Percentiles rank a stretch among this genome's conserved stretches.
Conservation (phyloP, 768 basidiomycete species). For the Boletus barrowsii region DNA sequence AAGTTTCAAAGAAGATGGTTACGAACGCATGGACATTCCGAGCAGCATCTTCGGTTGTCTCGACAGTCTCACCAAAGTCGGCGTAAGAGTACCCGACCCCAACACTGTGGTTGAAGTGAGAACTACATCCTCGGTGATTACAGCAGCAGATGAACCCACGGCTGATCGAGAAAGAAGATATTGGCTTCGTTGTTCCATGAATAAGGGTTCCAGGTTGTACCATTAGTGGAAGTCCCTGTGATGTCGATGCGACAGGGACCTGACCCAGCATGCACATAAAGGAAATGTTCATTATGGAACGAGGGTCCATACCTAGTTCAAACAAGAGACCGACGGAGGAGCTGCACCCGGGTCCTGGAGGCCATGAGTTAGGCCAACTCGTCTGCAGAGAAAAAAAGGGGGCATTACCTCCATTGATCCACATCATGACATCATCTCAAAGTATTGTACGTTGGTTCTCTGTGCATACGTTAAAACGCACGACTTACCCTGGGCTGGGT, state of each 20-base stretch:
- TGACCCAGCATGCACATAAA: constrained; percentile 31
- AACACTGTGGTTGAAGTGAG: constrained; percentile 37
- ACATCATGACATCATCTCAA: constrained; percentile 64
- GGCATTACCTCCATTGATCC: constrained; percentile 60
- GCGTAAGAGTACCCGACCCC: constrained; percentile 73
- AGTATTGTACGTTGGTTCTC: neutral
- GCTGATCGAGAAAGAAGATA: constrained; percentile 73
- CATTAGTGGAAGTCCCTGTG: constrained; percentile 50
- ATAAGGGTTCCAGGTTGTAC: constrained; percentile 61
- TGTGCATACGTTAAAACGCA: neutral
- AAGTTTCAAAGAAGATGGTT: constrained; percentile 76
- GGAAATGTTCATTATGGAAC: constrained; percentile 5
- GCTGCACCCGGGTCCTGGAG: constrained; percentile 55
- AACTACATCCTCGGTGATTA: neutral
- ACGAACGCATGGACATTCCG: constrained; percentile 74
- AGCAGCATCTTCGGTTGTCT: constrained; percentile 79
- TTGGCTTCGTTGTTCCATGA: constrained; percentile 67
- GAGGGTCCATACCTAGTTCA: constrained; percentile 43
- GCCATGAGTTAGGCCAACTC: neutral
- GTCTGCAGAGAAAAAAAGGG: neutral
- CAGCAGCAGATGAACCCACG: constrained; percentile 24
- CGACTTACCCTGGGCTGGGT: constrained; percentile 37
- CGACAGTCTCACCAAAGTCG: constrained; percentile 63
- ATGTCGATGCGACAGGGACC: constrained; percentile 63
- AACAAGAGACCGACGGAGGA: constrained; percentile 56